Base-by-base conservation (phyloP, 192 early-diverging fungal species). In the Coemansia sp. region DNA sequence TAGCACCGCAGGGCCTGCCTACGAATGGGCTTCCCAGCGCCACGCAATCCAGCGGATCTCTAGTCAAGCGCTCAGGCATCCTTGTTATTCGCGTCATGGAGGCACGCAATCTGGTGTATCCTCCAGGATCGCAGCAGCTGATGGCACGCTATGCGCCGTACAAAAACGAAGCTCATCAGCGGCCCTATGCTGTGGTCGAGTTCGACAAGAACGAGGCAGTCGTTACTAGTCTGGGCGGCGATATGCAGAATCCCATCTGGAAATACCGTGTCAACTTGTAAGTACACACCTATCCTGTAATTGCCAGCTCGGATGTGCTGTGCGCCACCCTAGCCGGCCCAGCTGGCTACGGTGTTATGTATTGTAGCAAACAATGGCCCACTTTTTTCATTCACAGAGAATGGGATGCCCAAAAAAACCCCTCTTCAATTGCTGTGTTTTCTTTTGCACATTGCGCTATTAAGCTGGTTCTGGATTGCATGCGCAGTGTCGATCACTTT, bases 131-230 rank as follows among this genome's bases (percentile, higher is more conserved):
- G 57, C 80, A 68, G 48, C 78, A 64, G 80, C 78, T 65, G 42
- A 71, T 58, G 62, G 62, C 67, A 43, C 75, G 72, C 65, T 82
- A 73, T 54, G 73, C 66, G 53, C 81, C 64, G 8, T 79, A 75
- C 66, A 76, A 80, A 70, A 71, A 72, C 61, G 78, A 75, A 56
- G 79, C 66, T 56, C 77, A 80, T 64, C 87, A 87, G 84, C 63
- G 88, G 20, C 93, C 93, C 10, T 96, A 94, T 64, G 85, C 84
- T 5, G 90, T 96, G 12, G 80, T 96, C 14, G 93, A 93, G 75
- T 93, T 94, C 53, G 93, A 96, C 79, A 93, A 93, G 81, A 94
- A 94, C 70, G 92, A 96, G 66, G 83, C 92, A 21, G 79, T 94
- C 52, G 85, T 92, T 42, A 86, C 88, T 61, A 86, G 87, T 43